Evolutionary conservation across 257 asterid species (phyloP), one percentile per base, ranked within the genome.

Genomic region (Voacanga thouarsii): DNA sequence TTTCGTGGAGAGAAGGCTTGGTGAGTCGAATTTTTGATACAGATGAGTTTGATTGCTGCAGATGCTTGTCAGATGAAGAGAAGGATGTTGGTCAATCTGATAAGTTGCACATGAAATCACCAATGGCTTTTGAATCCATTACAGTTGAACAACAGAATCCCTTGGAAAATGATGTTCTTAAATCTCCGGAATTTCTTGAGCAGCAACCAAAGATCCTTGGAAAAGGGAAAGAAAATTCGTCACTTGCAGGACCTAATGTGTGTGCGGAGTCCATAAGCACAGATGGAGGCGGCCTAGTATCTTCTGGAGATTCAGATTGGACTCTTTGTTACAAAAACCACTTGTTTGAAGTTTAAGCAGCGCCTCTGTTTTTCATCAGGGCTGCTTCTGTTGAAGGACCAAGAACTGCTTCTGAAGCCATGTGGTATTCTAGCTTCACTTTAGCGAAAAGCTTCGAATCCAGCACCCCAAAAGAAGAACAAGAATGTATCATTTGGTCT

Each of bases 261-360:
- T 84, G 88, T 78, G 94, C 96, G 0, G 97, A 92, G 88, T 94
- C 99, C 80, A 91, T 91, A 55, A 74, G 88, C 87, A 91, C 88
- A 23, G 87, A 90, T 80, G 96, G 89, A 11, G 93, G 91, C 68
- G 90, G 92, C 68, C 81, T 94, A 23, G 84, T 82, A 77, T 87
- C 85, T 82, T 94, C 99, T 55, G 82, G 77, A 77, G 97, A 92
- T 83, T 94, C 95, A 30, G 92, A 94, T 80, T 92, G 96, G 96
- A 83, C 75, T 28, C 84, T 28, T 75, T 76, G 84, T 80, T 79
- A 75, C 66, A 86, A 85, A 78, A 81, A 77, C 72, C 78, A 72
- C 75, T 82, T 79, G 85, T 84, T 83, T 80, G 81, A 75, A 77
- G 79, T 78, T 79, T 80, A 79, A 80, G 61, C 28, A 59, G 37